Evolutionary conservation across 208 protist species (phyloP).

Genomic region (Leishmania tropica): DNA sequence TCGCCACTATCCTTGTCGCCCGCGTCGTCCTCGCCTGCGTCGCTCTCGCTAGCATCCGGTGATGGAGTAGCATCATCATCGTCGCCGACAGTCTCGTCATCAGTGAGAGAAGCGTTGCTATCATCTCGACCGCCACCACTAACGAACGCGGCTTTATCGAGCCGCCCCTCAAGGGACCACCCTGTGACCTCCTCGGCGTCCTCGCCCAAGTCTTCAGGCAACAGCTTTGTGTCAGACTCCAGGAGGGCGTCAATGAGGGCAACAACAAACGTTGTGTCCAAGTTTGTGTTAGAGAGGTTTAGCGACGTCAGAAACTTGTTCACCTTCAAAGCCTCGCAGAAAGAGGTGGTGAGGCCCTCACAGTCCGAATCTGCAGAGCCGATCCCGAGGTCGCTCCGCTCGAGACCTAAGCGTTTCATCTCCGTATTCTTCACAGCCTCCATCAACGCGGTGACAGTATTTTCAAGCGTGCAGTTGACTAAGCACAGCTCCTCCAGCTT

Average conservation of each 20-base stretch:
- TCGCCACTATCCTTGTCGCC: conserved; percentile 10
- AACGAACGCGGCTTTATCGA: not conserved
- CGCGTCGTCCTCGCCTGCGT: conserved; percentile 5
- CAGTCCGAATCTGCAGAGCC: conserved; percentile 25
- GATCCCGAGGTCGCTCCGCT: conserved; percentile 57
- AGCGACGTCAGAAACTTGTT: conserved; percentile 81
- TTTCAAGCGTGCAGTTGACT: conserved; percentile 17
- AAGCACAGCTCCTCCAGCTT: conserved; percentile 17
- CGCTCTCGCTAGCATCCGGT: not conserved
- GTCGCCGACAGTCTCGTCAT: conserved; percentile 5
- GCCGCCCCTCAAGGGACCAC: conserved; percentile 23
- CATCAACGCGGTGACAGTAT: conserved; percentile 15
- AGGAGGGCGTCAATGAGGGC: conserved; percentile 48
- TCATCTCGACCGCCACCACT: conserved; percentile 20
- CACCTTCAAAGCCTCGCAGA: conserved; percentile 58
- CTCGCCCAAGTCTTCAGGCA: conserved; percentile 47
- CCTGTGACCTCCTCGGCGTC: conserved; percentile 21
- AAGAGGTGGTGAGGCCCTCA: conserved; percentile 31
- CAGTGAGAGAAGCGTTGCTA: not conserved
- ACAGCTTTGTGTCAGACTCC: conserved; percentile 60
- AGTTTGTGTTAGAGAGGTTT: conserved; percentile 63
- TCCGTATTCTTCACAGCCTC: conserved; percentile 24
- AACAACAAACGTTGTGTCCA: conserved; percentile 30
- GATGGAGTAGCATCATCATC: conserved; percentile 14
- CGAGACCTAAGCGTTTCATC: conserved; percentile 43